These are phyloP conservation scores for Diaporthe humulicola DNA, from an alignment of 2,329 filamentous ascomycete species.

Conservation along the genomic window DNA sequence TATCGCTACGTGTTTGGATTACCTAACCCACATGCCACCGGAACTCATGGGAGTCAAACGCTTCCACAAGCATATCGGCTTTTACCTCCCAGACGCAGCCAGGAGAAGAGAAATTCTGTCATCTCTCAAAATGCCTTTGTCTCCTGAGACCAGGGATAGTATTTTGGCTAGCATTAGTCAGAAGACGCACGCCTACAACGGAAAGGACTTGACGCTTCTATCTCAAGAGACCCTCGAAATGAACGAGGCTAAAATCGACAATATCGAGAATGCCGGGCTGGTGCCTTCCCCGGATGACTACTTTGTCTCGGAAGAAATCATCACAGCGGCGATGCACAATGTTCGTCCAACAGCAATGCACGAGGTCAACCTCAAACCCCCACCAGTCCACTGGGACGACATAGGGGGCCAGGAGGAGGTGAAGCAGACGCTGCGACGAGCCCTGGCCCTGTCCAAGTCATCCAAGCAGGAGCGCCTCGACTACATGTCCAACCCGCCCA, in stretches of 20 bases:
- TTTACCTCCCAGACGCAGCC: conserved; percentile 81
- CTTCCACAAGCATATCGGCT: conserved; percentile 76
- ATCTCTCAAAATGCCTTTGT: conserved; percentile 64
- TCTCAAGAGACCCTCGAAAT: conserved; percentile 62
- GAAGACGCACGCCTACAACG: conserved; percentile 89
- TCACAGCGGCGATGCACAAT: conserved; percentile 74
- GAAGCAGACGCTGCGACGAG: conserved; percentile 71
- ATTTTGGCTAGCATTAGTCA: conserved; percentile 74
- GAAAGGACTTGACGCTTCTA: conserved; percentile 79
- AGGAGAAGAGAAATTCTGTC: conserved; percentile 82
- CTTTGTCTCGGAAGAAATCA: conserved; percentile 62
- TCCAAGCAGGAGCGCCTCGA: conserved; percentile 50
- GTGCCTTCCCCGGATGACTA: conserved; percentile 17
- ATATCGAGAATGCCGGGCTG: conserved; percentile 15
- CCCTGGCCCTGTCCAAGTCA: conserved; percentile 56
- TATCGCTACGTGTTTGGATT: conserved; percentile 79
- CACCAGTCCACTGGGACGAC: conserved; percentile 86
- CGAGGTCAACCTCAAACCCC: conserved; percentile 89
- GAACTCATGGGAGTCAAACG: conserved; percentile 75
- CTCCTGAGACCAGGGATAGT: conserved; percentile 61
- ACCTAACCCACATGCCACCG: conserved; percentile 78
- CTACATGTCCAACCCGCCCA: conserved; percentile 71
- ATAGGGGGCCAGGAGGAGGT: conserved; percentile 87
- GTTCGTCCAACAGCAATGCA: conserved; percentile 89
- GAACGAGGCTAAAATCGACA: conserved; percentile 4